Percentiles rank a stretch among this genome's conserved stretches.
phyloP scores from a whole-genome alignment of 768 basidiomycete genomes.

The Hericium alpestre region DNA sequence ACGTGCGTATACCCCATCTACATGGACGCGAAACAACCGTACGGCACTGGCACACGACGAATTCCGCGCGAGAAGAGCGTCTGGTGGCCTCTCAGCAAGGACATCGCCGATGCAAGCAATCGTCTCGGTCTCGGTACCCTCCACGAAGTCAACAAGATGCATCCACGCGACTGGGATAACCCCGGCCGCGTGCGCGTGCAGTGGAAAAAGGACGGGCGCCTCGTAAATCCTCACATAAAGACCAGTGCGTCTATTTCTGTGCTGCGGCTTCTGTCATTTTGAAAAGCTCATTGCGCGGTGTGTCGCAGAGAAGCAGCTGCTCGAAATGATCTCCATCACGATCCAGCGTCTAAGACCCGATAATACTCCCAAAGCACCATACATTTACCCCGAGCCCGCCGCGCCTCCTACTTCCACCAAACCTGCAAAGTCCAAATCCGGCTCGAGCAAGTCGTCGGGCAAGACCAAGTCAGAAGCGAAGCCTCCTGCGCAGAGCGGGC shows the following conservation, averaged over 20 bases:
- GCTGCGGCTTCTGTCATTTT: background rate
- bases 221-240: slow-evolving; percentile 59
- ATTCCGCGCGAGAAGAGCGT: slow-evolving; percentile 68
- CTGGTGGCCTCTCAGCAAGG: slow-evolving; percentile 94
- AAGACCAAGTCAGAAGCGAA: slow-evolving; percentile 16
- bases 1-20: slow-evolving; percentile 95
- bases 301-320: slow-evolving; percentile 54
- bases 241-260: slow-evolving; percentile 47
- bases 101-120: slow-evolving; percentile 78
- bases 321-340: slow-evolving; percentile 63
- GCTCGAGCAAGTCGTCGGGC: slow-evolving; percentile 15
- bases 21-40: slow-evolving; percentile 88
- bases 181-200: slow-evolving; percentile 90
- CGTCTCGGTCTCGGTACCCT: slow-evolving; percentile 69
- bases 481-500: slow-evolving; percentile 15
- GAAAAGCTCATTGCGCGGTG: background rate
- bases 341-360: slow-evolving; percentile 70
- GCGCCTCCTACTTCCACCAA: slow-evolving; percentile 20
- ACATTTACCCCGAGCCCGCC: slow-evolving; percentile 23
- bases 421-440: slow-evolving; percentile 17
- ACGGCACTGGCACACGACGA: slow-evolving; percentile 73
- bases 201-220: slow-evolving; percentile 71
- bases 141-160: slow-evolving; percentile 83
- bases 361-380: slow-evolving; percentile 55
- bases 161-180: slow-evolving; percentile 97